phyloP scores from a whole-genome alignment of 2,329 filamentous ascomycete species.

The Xylaria sp. region DNA sequence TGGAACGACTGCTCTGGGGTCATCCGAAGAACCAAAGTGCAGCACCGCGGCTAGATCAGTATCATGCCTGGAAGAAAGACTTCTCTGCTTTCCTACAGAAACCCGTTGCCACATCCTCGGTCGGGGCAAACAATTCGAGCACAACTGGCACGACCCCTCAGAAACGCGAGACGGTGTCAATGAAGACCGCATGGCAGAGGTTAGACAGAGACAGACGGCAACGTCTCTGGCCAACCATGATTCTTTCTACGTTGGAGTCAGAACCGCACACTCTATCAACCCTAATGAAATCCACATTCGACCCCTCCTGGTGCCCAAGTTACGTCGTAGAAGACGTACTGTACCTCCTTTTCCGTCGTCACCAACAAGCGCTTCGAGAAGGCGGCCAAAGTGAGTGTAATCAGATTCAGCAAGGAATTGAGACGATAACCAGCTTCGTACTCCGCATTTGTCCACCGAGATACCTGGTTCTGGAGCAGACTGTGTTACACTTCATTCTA shows the following conservation, averaged over 20 bases:
- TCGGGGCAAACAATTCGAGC: not conserved
- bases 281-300: slow-evolving; percentile 45
- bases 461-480: slow-evolving; percentile 43
- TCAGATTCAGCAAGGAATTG: slow-evolving; percentile 25
- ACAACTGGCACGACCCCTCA: slow-evolving; percentile 10
- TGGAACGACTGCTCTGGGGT: slow-evolving; percentile 43
- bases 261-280: slow-evolving; percentile 36
- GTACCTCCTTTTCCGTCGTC: slow-evolving; percentile 41
- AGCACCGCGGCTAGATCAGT: slow-evolving; percentile 41
- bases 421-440: slow-evolving; percentile 39
- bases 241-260: slow-evolving; percentile 40
- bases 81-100: slow-evolving; percentile 32
- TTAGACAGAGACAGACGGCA: slow-evolving; percentile 39
- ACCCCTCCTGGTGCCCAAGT: slow-evolving; percentile 45
- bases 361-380: slow-evolving; percentile 6
- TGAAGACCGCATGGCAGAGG: slow-evolving; percentile 44
- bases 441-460: slow-evolving; percentile 41
- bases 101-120: not conserved
- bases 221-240: slow-evolving; percentile 44
- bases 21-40: slow-evolving; percentile 11
- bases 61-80: slow-evolving; percentile 45
- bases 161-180: slow-evolving; percentile 26
- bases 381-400: not conserved
- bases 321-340: slow-evolving; percentile 48
- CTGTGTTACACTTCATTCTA: slow-evolving; percentile 38